Base-by-base conservation (phyloP, 345 rosid genomes). In the Rubroshorea leprosula region DNA sequence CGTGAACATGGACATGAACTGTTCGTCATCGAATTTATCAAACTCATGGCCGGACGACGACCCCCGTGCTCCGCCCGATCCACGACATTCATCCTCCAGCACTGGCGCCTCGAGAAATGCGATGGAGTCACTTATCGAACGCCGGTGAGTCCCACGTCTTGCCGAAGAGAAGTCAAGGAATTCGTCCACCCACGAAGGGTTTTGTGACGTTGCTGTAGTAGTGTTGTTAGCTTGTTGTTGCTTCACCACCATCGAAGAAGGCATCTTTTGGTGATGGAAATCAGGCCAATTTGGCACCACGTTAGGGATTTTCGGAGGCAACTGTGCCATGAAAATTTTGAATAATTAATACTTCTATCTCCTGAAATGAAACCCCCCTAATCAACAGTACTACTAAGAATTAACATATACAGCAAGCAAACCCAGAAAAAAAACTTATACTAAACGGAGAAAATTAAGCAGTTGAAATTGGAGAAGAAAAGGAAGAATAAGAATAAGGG, bases 241-340 rank as follows among this genome's bases (percentile, higher is more conserved):
- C 14, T 10, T 62, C 65, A 70, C 5, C 5, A n/a, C n/a, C n/a
- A n/a, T n/a, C n/a, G n/a, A n/a, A n/a, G 71, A 31, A 10, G 78
- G 67, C 23, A 76, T 25, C 26, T 66, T 79, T 49, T 81, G 84
- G 57, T 74, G 78, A n/a, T 74, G 35, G 53, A 83, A 78, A 31
- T 83, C 94, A 4, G 89, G 83, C 97, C 97, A 90, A 70, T 71
- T 74, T 5, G 89, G 71, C 20, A 74, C 39, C 80, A 82, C 70
- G 75, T 70, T 85, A 2, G 95, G 98, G 78, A 88, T 81, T 72
- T 91, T 91, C 2, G 98, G 98, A 51, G 98, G 98, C 66, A 91
- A 73, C 62, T 91, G 96, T 57, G 96, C 95, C 98, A 87, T 85
- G 18, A 6, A 47, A 38, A 22, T 22, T 18, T 54, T 4, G 4